Evolutionary conservation across 176 grass and related monocot species (phyloP), one percentile per base, ranked within the genome.

Genomic region (Ananas comosus): DNA sequence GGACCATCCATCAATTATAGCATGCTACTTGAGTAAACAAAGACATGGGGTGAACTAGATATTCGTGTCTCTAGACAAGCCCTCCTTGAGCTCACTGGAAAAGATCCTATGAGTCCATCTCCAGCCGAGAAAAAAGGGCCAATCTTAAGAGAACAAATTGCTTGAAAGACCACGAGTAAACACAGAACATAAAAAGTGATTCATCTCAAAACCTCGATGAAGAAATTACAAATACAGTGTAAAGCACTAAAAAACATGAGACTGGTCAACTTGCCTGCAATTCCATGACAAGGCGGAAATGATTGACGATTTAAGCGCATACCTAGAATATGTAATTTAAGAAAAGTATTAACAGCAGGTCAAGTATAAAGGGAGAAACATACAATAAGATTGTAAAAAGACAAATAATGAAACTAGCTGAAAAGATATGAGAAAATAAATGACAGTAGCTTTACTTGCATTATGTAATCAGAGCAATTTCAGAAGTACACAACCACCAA

Each of bases 251-350:
- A 56, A 12, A 22, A 19, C 56, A 61, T 29, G 64, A 58, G 67
- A 4, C 65, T 28, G 57, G 33, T 14, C 0, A 72, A 70, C 76
- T 78, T 87, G 65, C 92, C 83, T 90, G 70, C 69, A 87, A 49
- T 81, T 87, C 75, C 81, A 85, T 66, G 86, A 87, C 74, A 96
- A 64, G 9, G 75, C 83, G 12, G 83, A 83, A 23, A 96, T 22
- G 11, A 83, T 59, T 2, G 79, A 76, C 65, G 73, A 87, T 83
- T 92, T 96, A 71, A 85, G 79, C 1, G 17, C 50, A 82, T 82
- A 87, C 73, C 88, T 89, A 65, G 18, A 52, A 82, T 78, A 80
- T 66, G 48, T 2, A 83, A 85, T 50, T 51, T 22, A 72, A 19
- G 56, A 47, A 11, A 11, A 16, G 48, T 0, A 13, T 48, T 10